These are phyloP conservation scores for Podospora conica DNA, from an alignment of 495 filamentous ascomycete species.

Conservation along the genomic window DNA sequence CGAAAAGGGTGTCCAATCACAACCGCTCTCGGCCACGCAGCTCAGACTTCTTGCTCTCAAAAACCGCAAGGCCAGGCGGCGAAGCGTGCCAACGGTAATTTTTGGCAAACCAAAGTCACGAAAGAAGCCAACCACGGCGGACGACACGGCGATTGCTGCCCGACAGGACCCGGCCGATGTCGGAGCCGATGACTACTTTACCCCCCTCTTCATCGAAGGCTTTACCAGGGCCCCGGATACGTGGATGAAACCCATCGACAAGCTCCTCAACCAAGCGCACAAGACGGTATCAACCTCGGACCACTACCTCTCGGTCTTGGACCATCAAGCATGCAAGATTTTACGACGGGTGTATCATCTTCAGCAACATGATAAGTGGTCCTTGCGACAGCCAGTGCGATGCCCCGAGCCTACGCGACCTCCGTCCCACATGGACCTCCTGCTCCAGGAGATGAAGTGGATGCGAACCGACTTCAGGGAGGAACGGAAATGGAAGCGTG, in stretches of 20 bases:
- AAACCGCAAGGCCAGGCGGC: conserved; percentile 55
- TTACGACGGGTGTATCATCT: conserved; percentile 79
- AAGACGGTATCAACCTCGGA: conserved; percentile 79
- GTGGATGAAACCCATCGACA: conserved; percentile 56
- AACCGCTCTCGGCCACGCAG: conserved; percentile 33
- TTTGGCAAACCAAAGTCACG: conserved; percentile 54
- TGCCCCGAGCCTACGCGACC: conserved; percentile 70
- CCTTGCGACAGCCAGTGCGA: conserved; percentile 76
- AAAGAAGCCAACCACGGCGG: conserved; percentile 18
- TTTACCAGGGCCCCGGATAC: conserved; percentile 50
- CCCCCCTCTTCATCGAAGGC: conserved; percentile 71
- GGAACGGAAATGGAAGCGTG: conserved; percentile 89
- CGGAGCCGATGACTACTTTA: conserved; percentile 65
- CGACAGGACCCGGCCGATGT: conserved; percentile 35
- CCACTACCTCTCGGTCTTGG: conserved; percentile 66
- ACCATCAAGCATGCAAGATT: conserved; percentile 77
- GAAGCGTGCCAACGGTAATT: conserved; percentile 69
- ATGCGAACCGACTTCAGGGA: conserved; percentile 93
- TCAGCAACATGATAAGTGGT: conserved; percentile 85
- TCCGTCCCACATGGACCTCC: conserved; percentile 72
- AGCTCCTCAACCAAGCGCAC: conserved; percentile 64
- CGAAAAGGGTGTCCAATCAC: conserved; percentile 5
- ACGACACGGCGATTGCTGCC: conserved; percentile 28
- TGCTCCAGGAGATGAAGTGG: conserved; percentile 92
- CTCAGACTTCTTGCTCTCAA: conserved; percentile 51